Evolutionary conservation across 345 rosid genomes (phyloP).

Genomic region (Erysimum cheiranthoides): DNA sequence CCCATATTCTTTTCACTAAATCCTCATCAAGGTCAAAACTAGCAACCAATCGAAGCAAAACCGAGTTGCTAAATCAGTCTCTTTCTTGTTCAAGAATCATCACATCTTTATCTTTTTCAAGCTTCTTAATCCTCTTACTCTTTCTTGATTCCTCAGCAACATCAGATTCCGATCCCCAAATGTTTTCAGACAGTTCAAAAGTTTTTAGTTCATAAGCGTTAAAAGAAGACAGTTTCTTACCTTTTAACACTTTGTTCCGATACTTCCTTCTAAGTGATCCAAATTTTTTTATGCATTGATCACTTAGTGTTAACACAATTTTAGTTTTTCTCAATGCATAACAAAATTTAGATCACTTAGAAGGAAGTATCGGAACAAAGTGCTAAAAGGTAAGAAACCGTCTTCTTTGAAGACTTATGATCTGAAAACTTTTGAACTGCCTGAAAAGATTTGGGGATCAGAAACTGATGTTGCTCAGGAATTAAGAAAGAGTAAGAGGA

Average conservation of each 20-base stretch:
- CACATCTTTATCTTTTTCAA: not conserved
- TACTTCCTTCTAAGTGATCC: not conserved
- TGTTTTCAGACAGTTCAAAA: not conserved
- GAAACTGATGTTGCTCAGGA: not conserved
- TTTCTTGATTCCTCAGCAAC: not conserved
- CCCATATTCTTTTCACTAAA: not conserved
- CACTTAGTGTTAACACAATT: no score
- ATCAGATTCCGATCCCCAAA: not conserved
- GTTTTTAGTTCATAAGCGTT: not conserved
- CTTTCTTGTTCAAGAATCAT: not conserved
- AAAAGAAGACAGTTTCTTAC: not conserved
- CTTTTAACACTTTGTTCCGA: no score
- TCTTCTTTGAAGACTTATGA: no score
- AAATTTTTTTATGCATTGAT: not conserved
- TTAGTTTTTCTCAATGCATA: no score
- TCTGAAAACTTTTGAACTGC: no score
- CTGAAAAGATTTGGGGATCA: not conserved
- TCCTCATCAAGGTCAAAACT: not conserved
- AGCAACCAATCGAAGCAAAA: not conserved
- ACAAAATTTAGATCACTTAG: no score
- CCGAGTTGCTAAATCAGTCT: not conserved
- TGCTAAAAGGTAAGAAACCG: no score
- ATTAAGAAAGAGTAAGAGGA: not conserved
- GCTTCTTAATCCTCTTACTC: not conserved
- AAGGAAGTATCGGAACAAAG: no score